Base-by-base conservation (phyloP, 768 basidiomycete genomes). In the Leccinum subgranulosum region DNA sequence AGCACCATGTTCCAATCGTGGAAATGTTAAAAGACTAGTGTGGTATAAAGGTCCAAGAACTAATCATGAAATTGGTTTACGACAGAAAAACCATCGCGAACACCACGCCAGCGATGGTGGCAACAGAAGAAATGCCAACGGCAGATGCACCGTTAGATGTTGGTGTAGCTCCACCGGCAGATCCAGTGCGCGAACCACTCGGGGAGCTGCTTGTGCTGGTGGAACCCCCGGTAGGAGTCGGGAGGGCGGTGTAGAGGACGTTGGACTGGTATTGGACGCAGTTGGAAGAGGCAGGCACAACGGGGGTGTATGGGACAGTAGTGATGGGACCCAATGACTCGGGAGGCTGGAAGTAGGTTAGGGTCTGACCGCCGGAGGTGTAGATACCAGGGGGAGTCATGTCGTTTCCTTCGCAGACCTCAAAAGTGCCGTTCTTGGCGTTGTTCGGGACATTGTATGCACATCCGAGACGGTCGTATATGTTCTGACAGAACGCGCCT, bases 401-500 rank as follows among this genome's bases (percentile, higher is more conserved):
- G 66, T 82, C 75, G n/a, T 89, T 87, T 23, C 84, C 83, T 9
- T 80, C 66, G 74, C 91, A 93, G 8, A 77, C 73, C 57, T 84
- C 82, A 73, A 89, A 92, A 0, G 76, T 75, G 28, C 79, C 81
- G 47, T 84, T 75, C 49, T 78, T 68, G 34, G 87, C 86, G 33
- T 75, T 71, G 69, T 81, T 84, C 15, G 90, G 90, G 17, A 81
- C 85, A 68, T 91, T 92, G 77, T 84, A 91, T 3, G 60, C 65
- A 63, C 87, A 86, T 10, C 92, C 91, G 51, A 90, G 85, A 56
- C 85, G 86, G 66, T 91, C 89, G 58, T 76, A 86, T 59, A 84
- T 80, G 77, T 93, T 85, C 69, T 88, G 75, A 75, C 90, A 92
- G 64, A 69, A 80, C n/a, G 74, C 66, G 4, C 75, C 74, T 0